phyloP scores from a whole-genome alignment of 1,139 yeast species.

The Taphrina confusa region DNA sequence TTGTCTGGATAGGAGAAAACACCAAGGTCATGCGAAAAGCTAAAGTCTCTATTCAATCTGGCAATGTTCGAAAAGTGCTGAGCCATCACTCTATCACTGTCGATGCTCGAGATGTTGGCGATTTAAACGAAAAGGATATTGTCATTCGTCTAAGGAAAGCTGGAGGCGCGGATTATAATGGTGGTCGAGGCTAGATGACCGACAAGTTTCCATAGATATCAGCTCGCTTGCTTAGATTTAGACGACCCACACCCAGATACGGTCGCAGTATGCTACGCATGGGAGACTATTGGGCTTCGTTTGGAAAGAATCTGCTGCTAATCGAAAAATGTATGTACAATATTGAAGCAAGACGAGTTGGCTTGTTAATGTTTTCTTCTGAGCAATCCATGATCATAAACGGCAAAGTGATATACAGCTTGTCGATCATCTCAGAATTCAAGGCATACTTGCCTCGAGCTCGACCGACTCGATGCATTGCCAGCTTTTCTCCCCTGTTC shows the following conservation, averaged over 20 bases:
- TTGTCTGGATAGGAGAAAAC: slow-evolving; percentile 32
- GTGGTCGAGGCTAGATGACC: slow-evolving; percentile 11
- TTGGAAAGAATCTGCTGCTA: too few relatives aligned
- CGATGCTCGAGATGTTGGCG: slow-evolving; percentile 21
- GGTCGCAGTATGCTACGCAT: neutral
- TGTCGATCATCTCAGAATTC: too few relatives aligned
- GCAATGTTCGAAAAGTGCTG: slow-evolving; percentile 23
- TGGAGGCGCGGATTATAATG: slow-evolving; percentile 32
- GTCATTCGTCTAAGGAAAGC: slow-evolving; percentile 26
- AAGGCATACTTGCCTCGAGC: too few relatives aligned
- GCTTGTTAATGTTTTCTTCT: too few relatives aligned
- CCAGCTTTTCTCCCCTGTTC: too few relatives aligned
- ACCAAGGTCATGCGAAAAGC: slow-evolving; percentile 33
- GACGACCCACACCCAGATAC: neutral
- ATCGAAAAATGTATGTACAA: too few relatives aligned
- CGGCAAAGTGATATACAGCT: too few relatives aligned
- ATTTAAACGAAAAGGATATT: slow-evolving; percentile 29
- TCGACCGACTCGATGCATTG: too few relatives aligned
- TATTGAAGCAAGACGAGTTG: too few relatives aligned
- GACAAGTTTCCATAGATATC: too few relatives aligned
- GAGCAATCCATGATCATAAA: too few relatives aligned
- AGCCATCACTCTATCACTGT: slow-evolving; percentile 23
- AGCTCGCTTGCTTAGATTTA: neutral
- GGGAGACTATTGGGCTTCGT: too few relatives aligned
- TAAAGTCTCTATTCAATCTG: slow-evolving; percentile 25